Conservation (phyloP, 345 rosid species). For the Dovyalis caffra region DNA sequence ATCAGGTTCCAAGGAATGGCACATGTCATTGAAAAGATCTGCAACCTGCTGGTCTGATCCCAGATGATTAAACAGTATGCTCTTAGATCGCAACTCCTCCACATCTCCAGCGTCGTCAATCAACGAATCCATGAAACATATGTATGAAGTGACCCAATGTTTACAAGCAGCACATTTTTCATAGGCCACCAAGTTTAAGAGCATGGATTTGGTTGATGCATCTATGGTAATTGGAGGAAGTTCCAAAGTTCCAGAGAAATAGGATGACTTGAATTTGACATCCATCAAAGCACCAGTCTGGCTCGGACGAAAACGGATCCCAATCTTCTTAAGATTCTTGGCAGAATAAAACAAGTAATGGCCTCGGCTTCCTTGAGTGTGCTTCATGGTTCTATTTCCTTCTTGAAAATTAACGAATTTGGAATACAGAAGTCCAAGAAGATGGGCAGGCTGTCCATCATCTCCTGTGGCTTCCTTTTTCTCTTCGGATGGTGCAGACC, state of each 20-base stretch:
- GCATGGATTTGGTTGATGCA: slow-evolving; percentile 20
- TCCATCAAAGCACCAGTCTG: neutral
- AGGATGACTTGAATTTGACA: neutral
- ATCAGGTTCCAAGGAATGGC: slow-evolving; percentile 13
- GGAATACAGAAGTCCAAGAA: slow-evolving; percentile 3
- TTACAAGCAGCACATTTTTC: slow-evolving; percentile 13
- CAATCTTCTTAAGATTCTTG: neutral
- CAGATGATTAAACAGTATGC: slow-evolving; percentile 12
- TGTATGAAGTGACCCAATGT: slow-evolving; percentile 14
- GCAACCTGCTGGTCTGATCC: slow-evolving; percentile 18
- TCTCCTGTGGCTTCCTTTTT: no score
- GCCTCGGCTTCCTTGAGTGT: no score
- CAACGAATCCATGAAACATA: slow-evolving; percentile 20
- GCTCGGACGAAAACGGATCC: neutral
- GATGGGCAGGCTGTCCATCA: neutral
- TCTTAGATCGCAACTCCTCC: slow-evolving; percentile 1
- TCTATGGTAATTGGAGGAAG: slow-evolving; percentile 18
- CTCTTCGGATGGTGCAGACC: no score
- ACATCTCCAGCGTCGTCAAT: slow-evolving; percentile 25
- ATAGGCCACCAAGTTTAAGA: no score
- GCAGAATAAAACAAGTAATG: neutral
- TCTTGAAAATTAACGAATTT: no score
- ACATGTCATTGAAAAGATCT: no score
- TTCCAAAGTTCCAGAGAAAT: neutral
- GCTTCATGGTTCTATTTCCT: no score